A percentile compares a stretch with the other conserved stretches of the same genome.
Conservation (phyloP, 2,329 filamentous ascomycete genomes). For the Alternaria ventricosa region DNA sequence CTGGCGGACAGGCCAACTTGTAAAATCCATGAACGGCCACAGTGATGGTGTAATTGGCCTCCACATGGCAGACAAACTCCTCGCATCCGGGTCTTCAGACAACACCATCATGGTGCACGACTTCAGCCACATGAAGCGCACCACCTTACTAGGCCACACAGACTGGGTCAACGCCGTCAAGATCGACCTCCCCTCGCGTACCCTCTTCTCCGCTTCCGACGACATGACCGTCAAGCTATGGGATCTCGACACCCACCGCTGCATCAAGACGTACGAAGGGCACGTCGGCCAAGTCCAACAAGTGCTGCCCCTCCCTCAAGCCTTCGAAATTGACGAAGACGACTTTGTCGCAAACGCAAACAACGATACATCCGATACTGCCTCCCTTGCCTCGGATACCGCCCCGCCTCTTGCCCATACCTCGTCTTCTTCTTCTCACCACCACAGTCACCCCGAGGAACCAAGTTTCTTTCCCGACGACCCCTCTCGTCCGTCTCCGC, state of each 20-base stretch:
- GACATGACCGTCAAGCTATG: conserved; percentile 90
- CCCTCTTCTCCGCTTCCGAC: conserved; percentile 90
- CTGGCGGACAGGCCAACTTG: conserved; percentile 87
- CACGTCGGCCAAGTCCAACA: conserved; percentile 97
- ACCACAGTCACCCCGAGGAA: conserved; percentile 15
- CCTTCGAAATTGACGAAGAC: conserved; percentile 87
- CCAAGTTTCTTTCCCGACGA: conserved; percentile 64
- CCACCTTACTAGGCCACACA: conserved; percentile 79
- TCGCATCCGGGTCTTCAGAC: conserved; percentile 90
- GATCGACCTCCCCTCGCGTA: conserved; percentile 80
- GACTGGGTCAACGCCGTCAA: conserved; percentile 98
- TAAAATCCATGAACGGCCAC: conserved; percentile 82
- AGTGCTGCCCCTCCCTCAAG: conserved; percentile 79
- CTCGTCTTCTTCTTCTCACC: conserved; percentile 9
- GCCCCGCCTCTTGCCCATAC: conserved; percentile 11
- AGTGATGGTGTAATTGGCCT: conserved; percentile 83
- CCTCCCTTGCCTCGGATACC: conserved; percentile 39
- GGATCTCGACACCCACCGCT: conserved; percentile 85
- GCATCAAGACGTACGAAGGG: conserved; percentile 79
- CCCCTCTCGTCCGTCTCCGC: conserved; percentile 72
- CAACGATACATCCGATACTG: conserved; percentile 54
- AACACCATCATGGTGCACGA: conserved; percentile 92
- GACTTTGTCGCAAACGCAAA: conserved; percentile 63
- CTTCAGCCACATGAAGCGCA: conserved; percentile 82
- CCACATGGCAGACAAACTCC: conserved; percentile 82